A percentile compares a stretch with the other conserved stretches of the same genome.
phyloP scores from a whole-genome alignment of 2,329 filamentous ascomycete genomes.

The Clonostachys byssicola region DNA sequence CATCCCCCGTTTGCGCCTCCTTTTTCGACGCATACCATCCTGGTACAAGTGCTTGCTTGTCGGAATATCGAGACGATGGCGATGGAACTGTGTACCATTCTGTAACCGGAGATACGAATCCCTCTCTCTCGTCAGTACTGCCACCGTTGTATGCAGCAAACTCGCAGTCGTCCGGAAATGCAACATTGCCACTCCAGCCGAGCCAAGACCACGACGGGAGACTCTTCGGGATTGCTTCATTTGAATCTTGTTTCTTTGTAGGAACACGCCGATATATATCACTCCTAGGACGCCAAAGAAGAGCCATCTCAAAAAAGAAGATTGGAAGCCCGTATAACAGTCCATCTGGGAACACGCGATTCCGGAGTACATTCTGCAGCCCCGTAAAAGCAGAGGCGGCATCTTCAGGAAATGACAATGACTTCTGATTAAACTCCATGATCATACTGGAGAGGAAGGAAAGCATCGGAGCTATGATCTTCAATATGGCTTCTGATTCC shows the following conservation, averaged over 20 bases:
- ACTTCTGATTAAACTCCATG: conserved; percentile 32
- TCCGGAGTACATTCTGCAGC: too few species aligned
- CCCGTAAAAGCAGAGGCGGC: too few species aligned
- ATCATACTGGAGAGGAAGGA: conserved; percentile 34
- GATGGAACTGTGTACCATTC: too few species aligned
- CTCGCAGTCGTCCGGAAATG: conserved; percentile 18
- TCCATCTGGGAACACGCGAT: conserved; percentile 30
- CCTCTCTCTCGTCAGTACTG: conserved; percentile 28
- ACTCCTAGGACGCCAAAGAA: conserved; percentile 38
- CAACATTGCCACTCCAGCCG: conserved; percentile 38
- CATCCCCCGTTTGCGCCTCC: too few species aligned
- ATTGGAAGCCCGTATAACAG: conserved; percentile 41
- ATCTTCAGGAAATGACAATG: conserved; percentile 29
- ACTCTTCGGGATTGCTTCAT: conserved; percentile 17
- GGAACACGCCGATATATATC: conserved; percentile 31
- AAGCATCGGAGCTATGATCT: conserved; percentile 32
- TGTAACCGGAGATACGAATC: conserved; percentile 17
- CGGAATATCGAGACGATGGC: conserved; percentile 22
- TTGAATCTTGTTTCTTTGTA: conserved; percentile 8
- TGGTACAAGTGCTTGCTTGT: conserved; percentile 27
- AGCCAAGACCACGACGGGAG: conserved; percentile 43
- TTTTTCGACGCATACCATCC: conserved; percentile 14
- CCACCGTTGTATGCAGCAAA: conserved; percentile 34
- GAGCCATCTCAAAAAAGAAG: conserved; percentile 37
- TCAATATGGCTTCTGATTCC: conserved; percentile 33